phyloP scores from a whole-genome alignment of 768 basidiomycete species.

The Pisolithus orientalis region DNA sequence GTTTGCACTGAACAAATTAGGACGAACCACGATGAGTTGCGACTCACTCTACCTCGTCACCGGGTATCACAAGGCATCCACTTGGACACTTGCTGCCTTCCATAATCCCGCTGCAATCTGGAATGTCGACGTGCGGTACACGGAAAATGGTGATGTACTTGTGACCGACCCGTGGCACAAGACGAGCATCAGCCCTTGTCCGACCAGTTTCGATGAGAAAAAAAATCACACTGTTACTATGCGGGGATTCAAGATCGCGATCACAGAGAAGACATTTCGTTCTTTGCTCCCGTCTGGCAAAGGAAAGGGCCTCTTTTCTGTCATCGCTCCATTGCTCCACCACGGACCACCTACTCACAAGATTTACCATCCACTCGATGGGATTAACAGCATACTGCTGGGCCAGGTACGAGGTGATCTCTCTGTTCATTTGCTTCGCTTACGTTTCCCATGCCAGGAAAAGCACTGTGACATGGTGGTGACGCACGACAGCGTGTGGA shows the following conservation, averaged over 20 bases:
- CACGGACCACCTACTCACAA: background rate
- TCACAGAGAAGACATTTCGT: background rate
- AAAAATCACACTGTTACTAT: conserved; percentile 15
- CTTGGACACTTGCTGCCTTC: conserved; percentile 20
- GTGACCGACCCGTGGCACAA: background rate
- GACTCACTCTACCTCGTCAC: conserved; percentile 22
- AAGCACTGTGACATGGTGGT: background rate
- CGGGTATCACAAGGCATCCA: conserved; percentile 18
- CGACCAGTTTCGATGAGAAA: background rate
- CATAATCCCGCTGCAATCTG: background rate
- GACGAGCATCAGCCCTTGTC: background rate
- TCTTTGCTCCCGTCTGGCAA: background rate
- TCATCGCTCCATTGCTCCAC: background rate
- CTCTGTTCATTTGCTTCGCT: background rate
- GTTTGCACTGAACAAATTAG: conserved; percentile 6
- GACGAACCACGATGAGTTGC: background rate
- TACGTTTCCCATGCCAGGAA: background rate
- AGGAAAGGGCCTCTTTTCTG: background rate
- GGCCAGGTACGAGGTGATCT: background rate
- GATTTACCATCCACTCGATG: background rate
- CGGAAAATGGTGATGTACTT: background rate
- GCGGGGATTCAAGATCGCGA: conserved; percentile 12
- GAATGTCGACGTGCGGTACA: background rate
- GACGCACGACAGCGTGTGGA: background rate
- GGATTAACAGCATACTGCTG: background rate